These are phyloP conservation scores for Alternaria panax DNA, from an alignment of 2,329 filamentous ascomycete genomes.

Conservation along the genomic window DNA sequence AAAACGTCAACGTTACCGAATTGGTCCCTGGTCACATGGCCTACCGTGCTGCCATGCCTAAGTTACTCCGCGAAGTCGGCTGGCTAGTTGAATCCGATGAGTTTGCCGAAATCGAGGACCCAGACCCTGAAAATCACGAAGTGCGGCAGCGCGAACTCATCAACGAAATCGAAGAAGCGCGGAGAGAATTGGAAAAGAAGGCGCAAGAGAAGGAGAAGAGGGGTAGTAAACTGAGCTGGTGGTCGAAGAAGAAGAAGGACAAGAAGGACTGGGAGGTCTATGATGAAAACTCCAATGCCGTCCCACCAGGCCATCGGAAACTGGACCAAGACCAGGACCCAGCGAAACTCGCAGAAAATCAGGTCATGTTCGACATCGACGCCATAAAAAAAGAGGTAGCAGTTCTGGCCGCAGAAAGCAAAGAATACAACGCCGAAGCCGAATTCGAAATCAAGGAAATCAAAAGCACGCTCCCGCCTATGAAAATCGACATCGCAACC, in stretches of 20 bases:
- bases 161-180: conserved; percentile 93
- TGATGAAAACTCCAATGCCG: conserved; percentile 63
- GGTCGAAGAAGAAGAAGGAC: conserved; percentile 80
- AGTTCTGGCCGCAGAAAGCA: conserved; percentile 75
- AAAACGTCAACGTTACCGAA: conserved; percentile 88
- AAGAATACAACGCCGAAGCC: conserved; percentile 35
- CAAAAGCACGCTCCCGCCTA: conserved; percentile 85
- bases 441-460: conserved; percentile 76
- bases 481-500: conserved; percentile 69
- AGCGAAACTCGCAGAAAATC: conserved; percentile 61
- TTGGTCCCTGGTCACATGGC: conserved; percentile 94
- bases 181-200: conserved; percentile 83
- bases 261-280: conserved; percentile 96
- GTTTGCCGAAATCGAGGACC: conserved; percentile 95
- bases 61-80: conserved; percentile 82
- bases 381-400: conserved; percentile 76
- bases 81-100: conserved; percentile 93
- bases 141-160: conserved; percentile 91
- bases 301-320: conserved; percentile 15
- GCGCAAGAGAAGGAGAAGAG: conserved; percentile 65
- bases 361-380: conserved; percentile 91
- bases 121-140: conserved; percentile 91
- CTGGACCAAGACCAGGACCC: conserved; percentile 53
- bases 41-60: conserved; percentile 91
- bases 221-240: conserved; percentile 69